Conservation (phyloP, 768 basidiomycete species). For the Mycena albidolilacea region DNA sequence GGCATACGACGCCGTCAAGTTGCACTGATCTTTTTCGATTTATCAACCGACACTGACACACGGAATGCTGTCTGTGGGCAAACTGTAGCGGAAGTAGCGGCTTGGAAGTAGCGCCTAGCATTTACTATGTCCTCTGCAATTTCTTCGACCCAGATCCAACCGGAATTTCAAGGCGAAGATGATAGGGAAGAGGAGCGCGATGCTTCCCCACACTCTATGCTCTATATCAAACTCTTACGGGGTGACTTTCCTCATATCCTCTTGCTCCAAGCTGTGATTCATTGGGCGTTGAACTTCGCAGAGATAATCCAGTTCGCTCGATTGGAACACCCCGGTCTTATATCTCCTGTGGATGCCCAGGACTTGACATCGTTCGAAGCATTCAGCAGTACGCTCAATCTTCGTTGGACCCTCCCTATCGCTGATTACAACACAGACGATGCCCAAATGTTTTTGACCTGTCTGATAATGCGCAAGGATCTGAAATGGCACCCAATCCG, state of each 20-base stretch:
- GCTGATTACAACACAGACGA: conserved; percentile 7
- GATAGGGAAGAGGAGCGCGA: not conserved
- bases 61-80: no score
- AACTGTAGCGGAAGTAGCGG: no score
- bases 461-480: conserved; percentile 16
- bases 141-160: not conserved
- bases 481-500: conserved; percentile 9
- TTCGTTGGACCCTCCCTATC: no score
- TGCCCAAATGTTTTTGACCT: conserved; percentile 1
- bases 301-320: not conserved
- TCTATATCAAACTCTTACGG: not conserved
- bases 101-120: not conserved
- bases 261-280: not conserved
- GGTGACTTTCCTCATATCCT: not conserved
- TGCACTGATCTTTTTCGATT: no score
- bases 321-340: not conserved
- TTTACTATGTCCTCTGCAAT: not conserved
- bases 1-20: no score
- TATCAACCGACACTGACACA: no score
- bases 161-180: not conserved
- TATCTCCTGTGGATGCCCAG: not conserved
- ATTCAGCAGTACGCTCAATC: not conserved
- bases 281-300: not conserved
- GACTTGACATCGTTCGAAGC: not conserved
- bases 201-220: not conserved